phyloP scores from a whole-genome alignment of 169 alveolate genomes.

The Babesia gibsoni region DNA sequence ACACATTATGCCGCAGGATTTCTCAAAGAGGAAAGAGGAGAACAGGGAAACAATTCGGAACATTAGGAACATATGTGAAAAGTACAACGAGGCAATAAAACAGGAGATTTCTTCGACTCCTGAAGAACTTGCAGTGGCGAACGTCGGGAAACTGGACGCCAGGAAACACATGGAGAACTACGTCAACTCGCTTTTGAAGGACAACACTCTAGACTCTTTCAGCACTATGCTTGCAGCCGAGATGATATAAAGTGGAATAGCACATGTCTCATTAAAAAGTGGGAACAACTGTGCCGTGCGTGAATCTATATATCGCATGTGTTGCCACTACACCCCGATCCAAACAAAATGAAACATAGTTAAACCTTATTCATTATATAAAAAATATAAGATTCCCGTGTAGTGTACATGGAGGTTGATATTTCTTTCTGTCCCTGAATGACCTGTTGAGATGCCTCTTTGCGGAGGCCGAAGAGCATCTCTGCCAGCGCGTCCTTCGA shows the following conservation, averaged over 20 bases:
- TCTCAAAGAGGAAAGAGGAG: slow-evolving; percentile 54
- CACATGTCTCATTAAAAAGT: too few relatives aligned
- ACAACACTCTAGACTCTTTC: slow-evolving; percentile 72
- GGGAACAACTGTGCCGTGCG: neutral
- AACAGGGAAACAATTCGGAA: slow-evolving; percentile 79
- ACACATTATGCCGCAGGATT: slow-evolving; percentile 32
- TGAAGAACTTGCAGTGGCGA: slow-evolving; percentile 85
- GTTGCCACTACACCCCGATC: neutral
- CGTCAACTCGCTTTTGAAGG: slow-evolving; percentile 71
- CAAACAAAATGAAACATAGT: too few relatives aligned
- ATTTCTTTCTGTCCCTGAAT: too few relatives aligned
- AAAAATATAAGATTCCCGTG: too few relatives aligned
- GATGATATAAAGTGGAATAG: slow-evolving; percentile 37
- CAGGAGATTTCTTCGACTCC: slow-evolving; percentile 92
- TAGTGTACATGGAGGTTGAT: too few relatives aligned
- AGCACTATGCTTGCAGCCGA: slow-evolving; percentile 71
- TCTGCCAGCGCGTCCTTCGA: slow-evolving; percentile 24
- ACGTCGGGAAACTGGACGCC: slow-evolving; percentile 92
- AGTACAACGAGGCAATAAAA: slow-evolving; percentile 90
- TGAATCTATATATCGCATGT: neutral
- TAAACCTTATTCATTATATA: too few relatives aligned
- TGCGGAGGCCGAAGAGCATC: slow-evolving; percentile 28
- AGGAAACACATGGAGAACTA: slow-evolving; percentile 82
- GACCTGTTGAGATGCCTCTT: slow-evolving; percentile 25
- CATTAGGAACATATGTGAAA: slow-evolving; percentile 80